These are phyloP conservation scores for Erythrophleum fordii DNA, from an alignment of 306 rosid genomes.

Conservation along the genomic window DNA sequence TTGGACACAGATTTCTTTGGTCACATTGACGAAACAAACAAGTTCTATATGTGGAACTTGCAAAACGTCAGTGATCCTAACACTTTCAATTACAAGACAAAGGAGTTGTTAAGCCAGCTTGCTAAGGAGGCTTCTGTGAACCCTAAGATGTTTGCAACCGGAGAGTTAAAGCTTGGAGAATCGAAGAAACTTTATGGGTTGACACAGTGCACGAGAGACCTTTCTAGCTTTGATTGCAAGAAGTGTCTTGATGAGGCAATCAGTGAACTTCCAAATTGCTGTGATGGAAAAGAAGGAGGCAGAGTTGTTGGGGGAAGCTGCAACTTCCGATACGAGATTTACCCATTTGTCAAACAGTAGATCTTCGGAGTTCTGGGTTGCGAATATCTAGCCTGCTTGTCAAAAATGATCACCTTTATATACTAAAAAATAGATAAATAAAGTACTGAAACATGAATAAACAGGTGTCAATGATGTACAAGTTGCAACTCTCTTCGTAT, in stretches of 20 bases:
- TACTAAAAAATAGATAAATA: not conserved
- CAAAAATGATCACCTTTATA: not conserved
- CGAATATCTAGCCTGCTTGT: not conserved
- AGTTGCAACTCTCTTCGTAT: not conserved
- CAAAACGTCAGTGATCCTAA: slow-evolving; percentile 33
- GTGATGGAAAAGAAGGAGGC: slow-evolving; percentile 56
- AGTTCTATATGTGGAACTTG: slow-evolving; percentile 32
- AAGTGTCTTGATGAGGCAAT: slow-evolving; percentile 58
- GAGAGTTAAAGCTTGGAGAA: slow-evolving; percentile 34
- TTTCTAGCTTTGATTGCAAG: slow-evolving; percentile 43
- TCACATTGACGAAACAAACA: slow-evolving; percentile 33
- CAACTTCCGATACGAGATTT: slow-evolving; percentile 53
- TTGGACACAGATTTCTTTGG: slow-evolving; percentile 46
- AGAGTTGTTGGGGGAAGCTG: slow-evolving; percentile 61
- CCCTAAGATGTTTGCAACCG: slow-evolving; percentile 40
- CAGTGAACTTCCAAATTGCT: slow-evolving; percentile 45
- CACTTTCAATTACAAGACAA: slow-evolving; percentile 28
- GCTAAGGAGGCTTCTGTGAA: slow-evolving; percentile 24
- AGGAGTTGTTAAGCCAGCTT: slow-evolving; percentile 36
- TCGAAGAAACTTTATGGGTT: slow-evolving; percentile 43
- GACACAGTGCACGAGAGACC: slow-evolving; percentile 58
- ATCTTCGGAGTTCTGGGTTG: not conserved
- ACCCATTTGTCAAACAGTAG: slow-evolving; percentile 42
- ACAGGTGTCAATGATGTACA: not conserved
- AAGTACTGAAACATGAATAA: not conserved